Evolutionary conservation across 2,329 filamentous ascomycete genomes (phyloP).

Genomic region (Cyphellophora europaea): DNA sequence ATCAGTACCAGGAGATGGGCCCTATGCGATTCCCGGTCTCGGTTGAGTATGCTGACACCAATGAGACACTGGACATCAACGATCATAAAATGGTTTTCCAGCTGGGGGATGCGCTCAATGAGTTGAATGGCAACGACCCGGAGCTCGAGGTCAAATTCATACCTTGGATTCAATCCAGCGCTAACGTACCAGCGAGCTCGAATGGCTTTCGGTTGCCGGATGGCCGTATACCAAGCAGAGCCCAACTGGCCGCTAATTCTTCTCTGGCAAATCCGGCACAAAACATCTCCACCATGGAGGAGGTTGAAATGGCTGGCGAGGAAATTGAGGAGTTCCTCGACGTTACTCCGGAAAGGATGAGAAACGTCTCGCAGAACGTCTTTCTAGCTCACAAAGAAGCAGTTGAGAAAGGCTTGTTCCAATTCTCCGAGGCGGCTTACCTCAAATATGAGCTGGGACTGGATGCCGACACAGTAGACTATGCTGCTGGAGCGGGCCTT

Average conservation of each 20-base stretch:
- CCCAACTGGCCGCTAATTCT: slow-evolving; percentile 38
- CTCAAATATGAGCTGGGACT: slow-evolving; percentile 31
- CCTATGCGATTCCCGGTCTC: slow-evolving; percentile 36
- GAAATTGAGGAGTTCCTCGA: slow-evolving; percentile 6
- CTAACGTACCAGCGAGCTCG: slow-evolving; percentile 46
- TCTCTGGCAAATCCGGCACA: slow-evolving; percentile 23
- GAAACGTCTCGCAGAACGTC: slow-evolving; percentile 8
- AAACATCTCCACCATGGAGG: slow-evolving; percentile 5
- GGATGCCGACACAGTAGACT: slow-evolving; percentile 46
- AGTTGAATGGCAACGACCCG: slow-evolving; percentile 27
- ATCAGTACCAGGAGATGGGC: slow-evolving; percentile 33
- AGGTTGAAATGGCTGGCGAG: slow-evolving; percentile 2
- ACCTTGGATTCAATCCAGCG: slow-evolving; percentile 30
- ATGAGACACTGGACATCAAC: slow-evolving; percentile 32
- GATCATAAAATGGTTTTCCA: slow-evolving; percentile 37
- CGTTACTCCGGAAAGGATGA: slow-evolving; percentile 28
- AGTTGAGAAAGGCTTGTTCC: slow-evolving; percentile 47
- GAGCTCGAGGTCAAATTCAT: slow-evolving; percentile 33
- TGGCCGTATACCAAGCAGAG: slow-evolving; percentile 44
- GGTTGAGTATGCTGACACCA: slow-evolving; percentile 30
- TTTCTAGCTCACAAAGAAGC: slow-evolving; percentile 46
- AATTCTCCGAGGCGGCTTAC: slow-evolving; percentile 57
- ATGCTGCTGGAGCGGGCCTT: slow-evolving; percentile 36
- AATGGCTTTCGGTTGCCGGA: slow-evolving; percentile 39
- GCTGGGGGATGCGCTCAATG: slow-evolving; percentile 31